Evolutionary conservation across 176 grass and related monocot species (phyloP).

Genomic region (Musa schizocarpa): DNA sequence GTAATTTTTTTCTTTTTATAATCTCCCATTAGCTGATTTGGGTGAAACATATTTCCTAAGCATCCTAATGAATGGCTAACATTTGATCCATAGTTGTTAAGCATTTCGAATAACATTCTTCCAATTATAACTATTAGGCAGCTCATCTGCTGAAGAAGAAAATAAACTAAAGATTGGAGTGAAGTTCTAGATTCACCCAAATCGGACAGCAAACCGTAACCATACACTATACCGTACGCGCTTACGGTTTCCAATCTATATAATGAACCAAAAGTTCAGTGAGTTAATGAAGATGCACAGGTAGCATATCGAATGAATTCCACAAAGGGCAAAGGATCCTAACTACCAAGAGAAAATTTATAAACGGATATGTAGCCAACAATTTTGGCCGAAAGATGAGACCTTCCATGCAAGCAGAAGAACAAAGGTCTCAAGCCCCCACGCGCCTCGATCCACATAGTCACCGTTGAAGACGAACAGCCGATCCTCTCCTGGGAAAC

Average conservation of each 20-base stretch:
- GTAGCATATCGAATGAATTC: not conserved
- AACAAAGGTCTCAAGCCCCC: slow-evolving; percentile 87
- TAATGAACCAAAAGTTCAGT: not conserved
- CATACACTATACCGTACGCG: not conserved
- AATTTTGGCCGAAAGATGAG: slow-evolving; percentile 3
- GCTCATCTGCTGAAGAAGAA: too few species aligned
- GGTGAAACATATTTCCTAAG: not conserved
- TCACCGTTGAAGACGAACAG: slow-evolving; percentile 95
- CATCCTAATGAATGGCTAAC: not conserved
- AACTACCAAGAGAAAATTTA: not conserved
- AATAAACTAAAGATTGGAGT: not conserved
- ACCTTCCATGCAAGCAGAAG: slow-evolving; percentile 96
- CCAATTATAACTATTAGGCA: not conserved
- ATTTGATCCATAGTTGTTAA: not conserved
- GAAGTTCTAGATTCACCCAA: not conserved
- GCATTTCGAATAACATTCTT: too few species aligned
- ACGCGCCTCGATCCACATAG: slow-evolving; percentile 89
- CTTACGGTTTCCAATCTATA: not conserved
- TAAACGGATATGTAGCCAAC: not conserved
- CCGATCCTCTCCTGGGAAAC: slow-evolving; percentile 66
- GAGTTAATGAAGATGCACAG: not conserved
- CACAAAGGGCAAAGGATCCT: not conserved
- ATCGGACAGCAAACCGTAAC: not conserved
- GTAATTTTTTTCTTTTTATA: not conserved
- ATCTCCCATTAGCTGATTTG: not conserved